Conservation (phyloP, 805 yeast species). For the Starmera dryadoides region DNA sequence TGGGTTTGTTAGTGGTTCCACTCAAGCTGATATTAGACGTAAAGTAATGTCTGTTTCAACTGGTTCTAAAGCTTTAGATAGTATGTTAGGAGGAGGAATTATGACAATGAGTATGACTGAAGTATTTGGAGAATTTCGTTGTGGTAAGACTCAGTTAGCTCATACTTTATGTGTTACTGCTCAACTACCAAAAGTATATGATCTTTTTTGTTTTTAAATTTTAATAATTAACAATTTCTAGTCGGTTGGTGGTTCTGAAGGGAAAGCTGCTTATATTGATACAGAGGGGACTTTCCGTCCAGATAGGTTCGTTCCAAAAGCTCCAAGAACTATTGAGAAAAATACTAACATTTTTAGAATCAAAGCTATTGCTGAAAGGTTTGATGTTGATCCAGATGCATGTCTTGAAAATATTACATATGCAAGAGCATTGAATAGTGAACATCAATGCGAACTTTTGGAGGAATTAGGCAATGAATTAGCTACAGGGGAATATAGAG, state of each 20-base stretch:
- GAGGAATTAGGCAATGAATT: slow-evolving; percentile 61
- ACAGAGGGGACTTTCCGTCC: slow-evolving; percentile 83
- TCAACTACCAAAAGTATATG: slow-evolving; percentile 48
- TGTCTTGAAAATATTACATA: slow-evolving; percentile 68
- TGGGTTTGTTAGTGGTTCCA: slow-evolving; percentile 70
- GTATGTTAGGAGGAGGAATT: slow-evolving; percentile 66
- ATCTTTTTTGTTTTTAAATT: background rate
- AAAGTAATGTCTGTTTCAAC: slow-evolving; percentile 62
- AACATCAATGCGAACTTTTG: slow-evolving; percentile 69
- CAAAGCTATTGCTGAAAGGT: slow-evolving; percentile 58
- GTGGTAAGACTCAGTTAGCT: slow-evolving; percentile 78
- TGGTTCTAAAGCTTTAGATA: slow-evolving; percentile 64
- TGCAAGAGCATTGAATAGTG: slow-evolving; percentile 71
- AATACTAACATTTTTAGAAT: no score
- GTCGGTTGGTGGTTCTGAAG: slow-evolving; percentile 74
- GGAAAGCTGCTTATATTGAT: slow-evolving; percentile 72
- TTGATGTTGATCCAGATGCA: slow-evolving; percentile 60
- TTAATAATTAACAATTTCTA: slow-evolving; percentile 1
- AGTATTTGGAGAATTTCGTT: slow-evolving; percentile 74
- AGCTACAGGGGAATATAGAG: slow-evolving; percentile 57
- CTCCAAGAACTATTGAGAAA: no score
- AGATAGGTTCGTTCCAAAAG: slow-evolving; percentile 32
- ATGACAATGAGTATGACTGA: slow-evolving; percentile 75
- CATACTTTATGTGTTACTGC: slow-evolving; percentile 75
- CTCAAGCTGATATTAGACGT: slow-evolving; percentile 57